Evolutionary conservation across 345 rosid species (phyloP).

Genomic region (Erucastrum elatum): DNA sequence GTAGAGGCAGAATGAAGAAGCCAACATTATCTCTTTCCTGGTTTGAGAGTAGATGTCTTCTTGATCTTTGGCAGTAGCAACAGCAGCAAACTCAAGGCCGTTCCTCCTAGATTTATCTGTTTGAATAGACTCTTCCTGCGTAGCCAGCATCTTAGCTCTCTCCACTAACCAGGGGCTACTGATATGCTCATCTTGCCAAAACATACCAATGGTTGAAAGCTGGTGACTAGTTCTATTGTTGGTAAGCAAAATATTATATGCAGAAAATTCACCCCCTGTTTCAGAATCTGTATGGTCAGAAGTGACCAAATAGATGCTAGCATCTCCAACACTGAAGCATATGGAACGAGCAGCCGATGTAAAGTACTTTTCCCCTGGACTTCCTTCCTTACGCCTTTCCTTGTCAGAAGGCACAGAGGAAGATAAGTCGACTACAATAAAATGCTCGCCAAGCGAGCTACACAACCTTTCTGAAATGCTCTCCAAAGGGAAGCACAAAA

Average conservation of each 20-base stretch:
- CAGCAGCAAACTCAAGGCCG: constrained; percentile 73
- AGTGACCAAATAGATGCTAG: constrained; percentile 60
- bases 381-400: constrained; percentile 41
- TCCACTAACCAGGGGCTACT: constrained; percentile 70
- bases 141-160: constrained; percentile 73
- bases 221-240: constrained; percentile 42
- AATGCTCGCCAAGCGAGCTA: constrained; percentile 54
- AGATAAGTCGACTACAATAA: constrained; percentile 67
- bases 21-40: constrained; percentile 61
- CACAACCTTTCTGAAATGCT: constrained; percentile 40
- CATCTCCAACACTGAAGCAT: constrained; percentile 55
- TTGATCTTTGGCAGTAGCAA: constrained; percentile 52
- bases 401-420: constrained; percentile 44
- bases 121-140: constrained; percentile 53
- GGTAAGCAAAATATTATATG: constrained; percentile 56
- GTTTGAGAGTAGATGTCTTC: constrained; percentile 56
- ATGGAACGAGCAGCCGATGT: constrained; percentile 49
- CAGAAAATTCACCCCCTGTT: constrained; percentile 46
- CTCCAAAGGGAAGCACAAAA: constrained; percentile 72
- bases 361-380: constrained; percentile 45
- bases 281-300: constrained; percentile 43
- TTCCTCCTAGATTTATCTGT: constrained; percentile 47
- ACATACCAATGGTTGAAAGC: constrained; percentile 62
- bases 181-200: constrained; percentile 71
- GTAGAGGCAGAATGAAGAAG: constrained; percentile 65